Evolutionary conservation across 2,329 filamentous ascomycete species (phyloP).

Genomic region (Exophiala spinifera): DNA sequence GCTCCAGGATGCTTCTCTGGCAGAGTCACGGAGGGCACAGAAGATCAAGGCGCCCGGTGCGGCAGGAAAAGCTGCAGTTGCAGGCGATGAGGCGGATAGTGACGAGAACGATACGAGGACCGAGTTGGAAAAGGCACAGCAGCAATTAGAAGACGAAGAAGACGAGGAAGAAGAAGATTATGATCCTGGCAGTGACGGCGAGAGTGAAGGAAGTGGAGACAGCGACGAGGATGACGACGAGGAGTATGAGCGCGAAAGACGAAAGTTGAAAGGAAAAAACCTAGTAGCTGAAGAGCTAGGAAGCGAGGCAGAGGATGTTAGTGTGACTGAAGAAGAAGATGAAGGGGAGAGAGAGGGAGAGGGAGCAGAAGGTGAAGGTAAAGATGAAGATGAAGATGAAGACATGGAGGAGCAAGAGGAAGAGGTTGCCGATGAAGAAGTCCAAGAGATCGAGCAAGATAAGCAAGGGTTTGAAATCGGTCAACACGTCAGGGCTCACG

Average conservation of each 20-base stretch:
- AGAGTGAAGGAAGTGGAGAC: conserved; percentile 48
- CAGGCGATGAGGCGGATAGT: conserved; percentile 28
- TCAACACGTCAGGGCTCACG: background rate
- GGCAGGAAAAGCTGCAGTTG: conserved; percentile 4
- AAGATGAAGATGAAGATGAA: conserved; percentile 16
- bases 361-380: conserved; percentile 10
- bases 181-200: conserved; percentile 49
- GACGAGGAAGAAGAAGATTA: conserved; percentile 52
- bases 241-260: conserved; percentile 30
- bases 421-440: conserved; percentile 9
- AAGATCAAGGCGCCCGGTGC: conserved; percentile 45
- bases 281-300: conserved; percentile 43
- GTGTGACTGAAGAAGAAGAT: conserved; percentile 27
- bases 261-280: conserved; percentile 34
- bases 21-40: conserved; percentile 58
- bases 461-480: background rate
- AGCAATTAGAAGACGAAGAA: conserved; percentile 43
- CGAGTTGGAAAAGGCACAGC: conserved; percentile 57
- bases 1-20: conserved; percentile 62
- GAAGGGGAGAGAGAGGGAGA: conserved; percentile 18
- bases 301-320: conserved; percentile 44
- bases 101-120: conserved; percentile 51
- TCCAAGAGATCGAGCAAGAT: conserved; percentile 12
- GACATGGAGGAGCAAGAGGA: conserved; percentile 2
- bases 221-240: conserved; percentile 37